phyloP scores from a whole-genome alignment of 2,329 filamentous ascomycete species.

The Trichoderma koningii region DNA sequence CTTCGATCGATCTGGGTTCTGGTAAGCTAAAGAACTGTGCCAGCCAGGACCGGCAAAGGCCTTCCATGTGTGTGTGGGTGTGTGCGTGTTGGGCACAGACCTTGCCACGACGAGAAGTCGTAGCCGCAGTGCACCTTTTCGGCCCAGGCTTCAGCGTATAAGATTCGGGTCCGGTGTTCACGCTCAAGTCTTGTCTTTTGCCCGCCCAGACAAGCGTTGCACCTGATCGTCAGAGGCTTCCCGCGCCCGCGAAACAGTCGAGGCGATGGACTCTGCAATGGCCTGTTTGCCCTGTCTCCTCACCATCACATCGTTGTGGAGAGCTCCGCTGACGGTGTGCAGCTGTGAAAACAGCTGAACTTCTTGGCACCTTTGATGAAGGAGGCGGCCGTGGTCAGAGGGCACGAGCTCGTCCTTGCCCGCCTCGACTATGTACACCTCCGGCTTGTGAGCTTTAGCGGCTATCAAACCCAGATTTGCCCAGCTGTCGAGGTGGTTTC shows the following conservation, averaged over 20 bases:
- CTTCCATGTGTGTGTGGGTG: constrained; percentile 2
- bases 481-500: constrained; percentile 62
- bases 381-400: constrained; percentile 48
- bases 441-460: constrained; percentile 37
- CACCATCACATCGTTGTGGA: constrained; percentile 60
- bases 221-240: background rate
- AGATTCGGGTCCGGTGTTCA: constrained; percentile 7
- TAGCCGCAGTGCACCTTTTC: background rate
- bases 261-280: constrained; percentile 48
- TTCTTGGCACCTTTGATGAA: constrained; percentile 51
- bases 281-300: constrained; percentile 48
- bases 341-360: constrained; percentile 50
- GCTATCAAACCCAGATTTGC: constrained; percentile 51
- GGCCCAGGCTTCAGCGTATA: background rate
- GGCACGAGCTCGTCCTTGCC: constrained; percentile 63
- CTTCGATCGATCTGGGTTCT: constrained; percentile 11
- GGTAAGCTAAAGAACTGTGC: background rate
- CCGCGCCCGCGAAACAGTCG: constrained; percentile 30
- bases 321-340: constrained; percentile 50
- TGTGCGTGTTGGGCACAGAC: background rate
- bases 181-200: constrained; percentile 9
- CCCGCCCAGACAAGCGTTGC: background rate
- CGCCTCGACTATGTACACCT: constrained; percentile 56
- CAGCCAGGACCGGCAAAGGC: constrained; percentile 8
- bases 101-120: constrained; percentile 8